phyloP scores from a whole-genome alignment of 257 asterid species.

The Petunia axillaris region DNA sequence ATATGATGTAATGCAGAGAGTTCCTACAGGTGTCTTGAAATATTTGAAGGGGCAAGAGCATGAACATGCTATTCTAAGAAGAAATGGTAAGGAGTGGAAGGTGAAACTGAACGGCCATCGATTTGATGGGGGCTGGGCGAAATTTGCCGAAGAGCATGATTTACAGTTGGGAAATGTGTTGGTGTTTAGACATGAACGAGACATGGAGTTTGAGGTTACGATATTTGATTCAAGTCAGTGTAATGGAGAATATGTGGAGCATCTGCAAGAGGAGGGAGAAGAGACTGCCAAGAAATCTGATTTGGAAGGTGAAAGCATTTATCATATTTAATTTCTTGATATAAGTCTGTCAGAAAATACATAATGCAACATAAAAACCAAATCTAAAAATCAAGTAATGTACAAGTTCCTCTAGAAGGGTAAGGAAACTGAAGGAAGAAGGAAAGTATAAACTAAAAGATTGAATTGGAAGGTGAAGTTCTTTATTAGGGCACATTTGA shows the following conservation, averaged over 20 bases:
- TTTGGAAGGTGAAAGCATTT: neutral
- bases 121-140: slow-evolving; percentile 25
- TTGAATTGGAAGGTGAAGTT: neutral
- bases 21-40: slow-evolving; percentile 27
- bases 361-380: neutral
- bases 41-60: neutral
- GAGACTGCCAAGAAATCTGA: neutral
- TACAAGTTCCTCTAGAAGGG: too few relatives aligned
- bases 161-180: slow-evolving; percentile 25
- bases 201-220: slow-evolving; percentile 25
- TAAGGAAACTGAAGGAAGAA: too few relatives aligned
- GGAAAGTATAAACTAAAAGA: too few relatives aligned
- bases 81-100: slow-evolving; percentile 21
- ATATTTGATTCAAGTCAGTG: slow-evolving; percentile 22
- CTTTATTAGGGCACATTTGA: neutral
- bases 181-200: slow-evolving; percentile 31
- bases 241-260: neutral
- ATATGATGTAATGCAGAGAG: slow-evolving; percentile 7
- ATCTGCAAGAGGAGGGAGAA: neutral
- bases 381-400: neutral
- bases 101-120: slow-evolving; percentile 7
- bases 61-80: slow-evolving; percentile 19
- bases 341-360: too few relatives aligned
- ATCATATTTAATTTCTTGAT: neutral
- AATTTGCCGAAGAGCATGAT: slow-evolving; percentile 1